Base-by-base conservation (phyloP, 495 filamentous ascomycete species). In the Daldinia decipiens region DNA sequence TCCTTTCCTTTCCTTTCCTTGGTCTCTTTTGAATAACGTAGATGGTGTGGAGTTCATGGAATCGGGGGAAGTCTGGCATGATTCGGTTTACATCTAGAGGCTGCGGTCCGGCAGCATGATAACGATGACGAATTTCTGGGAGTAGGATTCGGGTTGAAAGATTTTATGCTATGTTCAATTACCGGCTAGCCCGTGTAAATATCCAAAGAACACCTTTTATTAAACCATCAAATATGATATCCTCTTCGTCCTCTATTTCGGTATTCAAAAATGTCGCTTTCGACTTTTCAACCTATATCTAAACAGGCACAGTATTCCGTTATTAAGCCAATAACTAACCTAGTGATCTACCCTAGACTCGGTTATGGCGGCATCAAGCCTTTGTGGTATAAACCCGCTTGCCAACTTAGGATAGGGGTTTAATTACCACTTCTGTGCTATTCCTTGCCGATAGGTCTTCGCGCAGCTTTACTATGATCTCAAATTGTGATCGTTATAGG, bases 401-500 rank as follows among this genome's bases (percentile, higher is more conserved):
- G 7, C 17, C 8, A 21, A 2, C 4, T 47, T 47, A 21, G 19
- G 8, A 12, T 24, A 24, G 3, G 43, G 43, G 43, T 47, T 21
- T 47, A 5, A 21, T 47, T 47, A 21, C 9, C 9, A 21, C 43
- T 1, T 47, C 3, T 1, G 19, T 24, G 21, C 9, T 47, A 45
- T 21, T 8, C 40, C 15, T 19, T 38, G 0, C 12, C 11, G 17
- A 15, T 13, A 59, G 11, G 5, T 21, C 36, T 7, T 7, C 21
- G 3, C 12, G 8, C 12, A 26, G 19, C 0, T 8, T 12, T 19
- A 2, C 55, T 19, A 7, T 1, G 4, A 43, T n/a, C 19, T 59
- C 17, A 84, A n/a, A 92, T 82, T 75, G 90, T 86, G 4, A 89
- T 85, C 24, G 75, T 75, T 17, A 77, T 45, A 50, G 75, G 75